phyloP scores from a whole-genome alignment of 495 filamentous ascomycete species.

The Hypoxylon trugodes region DNA sequence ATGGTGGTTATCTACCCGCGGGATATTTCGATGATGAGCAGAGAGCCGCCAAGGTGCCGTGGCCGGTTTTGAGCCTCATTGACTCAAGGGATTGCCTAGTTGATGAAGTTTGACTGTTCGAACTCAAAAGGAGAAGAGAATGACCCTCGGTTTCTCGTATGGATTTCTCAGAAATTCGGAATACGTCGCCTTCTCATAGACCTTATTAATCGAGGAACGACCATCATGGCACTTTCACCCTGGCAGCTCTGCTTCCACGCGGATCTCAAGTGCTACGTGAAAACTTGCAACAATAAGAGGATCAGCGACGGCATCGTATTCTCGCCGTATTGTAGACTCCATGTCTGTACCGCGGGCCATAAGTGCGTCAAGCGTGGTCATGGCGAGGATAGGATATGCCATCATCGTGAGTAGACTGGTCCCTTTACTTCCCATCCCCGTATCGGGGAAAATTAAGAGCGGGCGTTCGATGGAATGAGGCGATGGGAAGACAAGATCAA shows the following conservation, averaged over 20 bases:
- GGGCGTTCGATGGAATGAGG: background rate
- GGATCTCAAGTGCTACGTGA: slow-evolving; percentile 30
- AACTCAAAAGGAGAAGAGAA: no score
- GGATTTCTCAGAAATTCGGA: no score
- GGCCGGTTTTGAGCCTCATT: background rate
- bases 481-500: no score
- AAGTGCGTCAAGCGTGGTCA: slow-evolving; percentile 28
- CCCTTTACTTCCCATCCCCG: background rate
- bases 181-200: background rate
- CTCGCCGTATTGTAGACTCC: slow-evolving; percentile 25
- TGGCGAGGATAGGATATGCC: slow-evolving; percentile 31
- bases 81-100: no score
- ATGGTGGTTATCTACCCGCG: background rate
- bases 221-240: slow-evolving; percentile 23
- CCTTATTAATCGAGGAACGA: background rate
- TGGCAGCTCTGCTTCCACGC: slow-evolving; percentile 39
- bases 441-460: background rate
- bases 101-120: no score
- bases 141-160: no score
- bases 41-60: background rate
- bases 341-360: slow-evolving; percentile 15
- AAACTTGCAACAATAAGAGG: slow-evolving; percentile 25
- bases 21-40: slow-evolving; percentile 3
- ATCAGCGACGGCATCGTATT: slow-evolving; percentile 2
- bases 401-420: slow-evolving; percentile 18